phyloP scores from a whole-genome alignment of 2,329 filamentous ascomycete genomes.

The Karstenula rhodostoma region DNA sequence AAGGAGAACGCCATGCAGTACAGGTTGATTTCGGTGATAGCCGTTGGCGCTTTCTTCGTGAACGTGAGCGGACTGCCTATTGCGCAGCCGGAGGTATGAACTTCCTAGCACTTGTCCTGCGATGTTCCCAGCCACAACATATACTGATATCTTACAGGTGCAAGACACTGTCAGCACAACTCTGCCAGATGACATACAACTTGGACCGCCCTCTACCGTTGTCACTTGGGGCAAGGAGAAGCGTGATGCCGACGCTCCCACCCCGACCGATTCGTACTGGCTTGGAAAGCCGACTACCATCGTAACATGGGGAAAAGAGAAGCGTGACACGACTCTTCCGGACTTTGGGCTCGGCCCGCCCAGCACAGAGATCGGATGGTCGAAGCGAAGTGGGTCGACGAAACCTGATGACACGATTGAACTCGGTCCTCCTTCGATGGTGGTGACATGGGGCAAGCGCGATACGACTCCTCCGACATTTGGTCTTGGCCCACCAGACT shows the following conservation, averaged over 20 bases:
- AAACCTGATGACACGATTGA: slow-evolving; percentile 7
- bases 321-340: slow-evolving; percentile 7
- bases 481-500: slow-evolving; percentile 14
- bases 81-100: slow-evolving; percentile 30
- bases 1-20: slow-evolving; percentile 34
- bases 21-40: slow-evolving; percentile 36
- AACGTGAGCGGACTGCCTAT: slow-evolving; percentile 35
- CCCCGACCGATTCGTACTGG: slow-evolving; percentile 17
- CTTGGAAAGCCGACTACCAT: slow-evolving; percentile 20
- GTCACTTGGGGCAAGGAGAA: slow-evolving; percentile 26
- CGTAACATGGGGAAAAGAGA: slow-evolving; percentile 22
- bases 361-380: slow-evolving; percentile 10
- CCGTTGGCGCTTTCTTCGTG: slow-evolving; percentile 32
- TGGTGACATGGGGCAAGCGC: slow-evolving; percentile 20
- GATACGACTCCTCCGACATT: slow-evolving; percentile 7
- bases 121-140: background rate
- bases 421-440: slow-evolving; percentile 10
- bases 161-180: slow-evolving; percentile 13
- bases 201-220: slow-evolving; percentile 26
- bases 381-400: slow-evolving; percentile 8
- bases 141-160: slow-evolving; percentile 14
- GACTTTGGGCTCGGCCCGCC: slow-evolving; percentile 15
- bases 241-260: slow-evolving; percentile 11
- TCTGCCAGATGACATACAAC: slow-evolving; percentile 19
- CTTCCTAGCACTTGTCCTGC: background rate